These are phyloP conservation scores for Coelastrella sp. DNA, from an alignment of 139 green algal species.

Conservation along the genomic window DNA sequence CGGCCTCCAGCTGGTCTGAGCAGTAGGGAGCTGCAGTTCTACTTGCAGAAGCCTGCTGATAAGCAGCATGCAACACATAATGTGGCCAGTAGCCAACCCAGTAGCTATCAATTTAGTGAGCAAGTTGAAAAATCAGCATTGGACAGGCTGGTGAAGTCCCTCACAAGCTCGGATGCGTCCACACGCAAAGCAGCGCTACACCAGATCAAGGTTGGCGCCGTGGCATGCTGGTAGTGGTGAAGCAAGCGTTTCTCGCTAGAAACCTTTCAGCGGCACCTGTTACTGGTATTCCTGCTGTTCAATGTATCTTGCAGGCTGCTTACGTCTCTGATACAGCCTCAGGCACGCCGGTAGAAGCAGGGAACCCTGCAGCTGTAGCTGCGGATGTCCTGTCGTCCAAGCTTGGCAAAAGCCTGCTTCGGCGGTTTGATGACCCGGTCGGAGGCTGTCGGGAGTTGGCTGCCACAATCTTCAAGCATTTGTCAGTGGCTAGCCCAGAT, in stretches of 20 bases:
- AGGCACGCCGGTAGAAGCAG: too few relatives aligned
- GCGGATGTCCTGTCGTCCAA: neutral
- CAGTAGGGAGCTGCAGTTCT: neutral
- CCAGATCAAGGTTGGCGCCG: slow-evolving; percentile 44
- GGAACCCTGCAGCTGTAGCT: neutral
- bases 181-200: slow-evolving; percentile 45
- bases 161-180: slow-evolving; percentile 1
- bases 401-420: slow-evolving; percentile 65
- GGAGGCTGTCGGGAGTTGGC: slow-evolving; percentile 60
- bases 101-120: neutral
- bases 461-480: slow-evolving; percentile 22
- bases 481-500: slow-evolving; percentile 46
- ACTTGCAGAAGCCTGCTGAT: neutral
- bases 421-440: slow-evolving; percentile 61
- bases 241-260: too few relatives aligned
- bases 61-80: neutral
- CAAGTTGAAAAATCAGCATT: slow-evolving; percentile 26
- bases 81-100: too few relatives aligned
- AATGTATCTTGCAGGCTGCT: too few relatives aligned
- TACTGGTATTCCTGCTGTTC: too few relatives aligned
- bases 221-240: too few relatives aligned
- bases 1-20: neutral
- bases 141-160: neutral
- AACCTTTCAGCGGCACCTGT: too few relatives aligned
- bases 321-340: too few relatives aligned